These are phyloP conservation scores for Pseudocercospora fuligena DNA, from an alignment of 2,329 filamentous ascomycete genomes.

Conservation along the genomic window DNA sequence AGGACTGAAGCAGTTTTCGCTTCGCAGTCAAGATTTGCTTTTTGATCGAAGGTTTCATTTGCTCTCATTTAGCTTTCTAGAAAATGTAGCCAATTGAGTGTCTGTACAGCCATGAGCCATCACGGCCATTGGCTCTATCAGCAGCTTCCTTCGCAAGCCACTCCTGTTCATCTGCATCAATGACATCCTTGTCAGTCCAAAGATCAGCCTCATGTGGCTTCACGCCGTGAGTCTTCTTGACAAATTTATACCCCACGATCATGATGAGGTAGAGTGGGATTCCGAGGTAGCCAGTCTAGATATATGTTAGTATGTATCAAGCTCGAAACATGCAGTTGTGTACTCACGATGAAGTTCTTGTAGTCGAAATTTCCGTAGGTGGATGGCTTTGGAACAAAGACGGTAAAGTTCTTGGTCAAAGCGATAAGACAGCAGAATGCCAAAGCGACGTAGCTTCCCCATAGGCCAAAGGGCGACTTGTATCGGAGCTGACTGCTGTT, in stretches of 20 bases:
- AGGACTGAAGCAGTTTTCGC: not conserved
- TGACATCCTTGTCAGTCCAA: slow-evolving; percentile 63
- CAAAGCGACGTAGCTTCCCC: slow-evolving; percentile 70
- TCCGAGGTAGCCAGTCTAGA: slow-evolving; percentile 65
- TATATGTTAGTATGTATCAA: slow-evolving; percentile 6
- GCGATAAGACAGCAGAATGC: slow-evolving; percentile 74
- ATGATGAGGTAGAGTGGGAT: slow-evolving; percentile 73
- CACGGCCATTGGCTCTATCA: slow-evolving; percentile 33
- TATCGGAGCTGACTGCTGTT: slow-evolving; percentile 49
- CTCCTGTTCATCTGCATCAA: slow-evolving; percentile 61
- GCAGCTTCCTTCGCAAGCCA: slow-evolving; percentile 39
- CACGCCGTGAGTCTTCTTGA: slow-evolving; percentile 63
- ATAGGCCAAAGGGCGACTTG: slow-evolving; percentile 72
- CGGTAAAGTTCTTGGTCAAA: slow-evolving; percentile 80
- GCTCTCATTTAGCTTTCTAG: slow-evolving; percentile 20
- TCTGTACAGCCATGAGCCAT: slow-evolving; percentile 31
- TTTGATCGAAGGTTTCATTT: not conserved
- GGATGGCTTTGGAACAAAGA: slow-evolving; percentile 60
- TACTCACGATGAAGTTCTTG: slow-evolving; percentile 68
- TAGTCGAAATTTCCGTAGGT: slow-evolving; percentile 67
- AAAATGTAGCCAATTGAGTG: slow-evolving; percentile 38
- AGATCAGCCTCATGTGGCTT: slow-evolving; percentile 60
- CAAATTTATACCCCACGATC: slow-evolving; percentile 66
- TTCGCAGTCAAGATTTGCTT: no score
- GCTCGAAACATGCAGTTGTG: slow-evolving; percentile 45